These are phyloP conservation scores for Albophoma yamanashiensis DNA, from an alignment of 2,329 filamentous ascomycete genomes.

Conservation along the genomic window DNA sequence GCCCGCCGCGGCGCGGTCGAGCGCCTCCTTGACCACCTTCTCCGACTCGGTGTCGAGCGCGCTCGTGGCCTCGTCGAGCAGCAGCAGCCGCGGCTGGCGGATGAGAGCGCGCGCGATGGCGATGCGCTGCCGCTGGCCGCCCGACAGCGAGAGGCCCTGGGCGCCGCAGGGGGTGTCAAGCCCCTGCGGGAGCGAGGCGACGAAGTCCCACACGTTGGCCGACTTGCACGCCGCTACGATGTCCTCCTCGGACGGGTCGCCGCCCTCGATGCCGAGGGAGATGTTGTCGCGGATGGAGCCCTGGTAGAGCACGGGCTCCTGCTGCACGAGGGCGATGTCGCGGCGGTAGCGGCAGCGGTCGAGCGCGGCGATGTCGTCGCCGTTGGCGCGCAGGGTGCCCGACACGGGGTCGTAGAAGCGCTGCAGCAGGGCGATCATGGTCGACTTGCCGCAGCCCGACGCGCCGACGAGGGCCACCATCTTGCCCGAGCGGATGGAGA, in stretches of 20 bases:
- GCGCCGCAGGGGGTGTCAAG: constrained; percentile 55
- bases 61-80: constrained; percentile 63
- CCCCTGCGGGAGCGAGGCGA: constrained; percentile 44
- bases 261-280: constrained; percentile 30
- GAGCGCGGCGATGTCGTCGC: constrained; percentile 16
- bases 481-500: constrained; percentile 31
- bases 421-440: constrained; percentile 41
- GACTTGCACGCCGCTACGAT: constrained; percentile 40
- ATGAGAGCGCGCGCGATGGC: constrained; percentile 65
- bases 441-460: constrained; percentile 50
- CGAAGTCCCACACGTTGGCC: constrained; percentile 46
- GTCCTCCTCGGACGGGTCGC: constrained; percentile 20
- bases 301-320: constrained; percentile 31
- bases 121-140: constrained; percentile 62
- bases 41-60: constrained; percentile 56
- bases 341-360: constrained; percentile 20
- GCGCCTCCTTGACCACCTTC: constrained; percentile 50
- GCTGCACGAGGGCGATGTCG: constrained; percentile 28
- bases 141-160: constrained; percentile 57
- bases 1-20: constrained; percentile 34
- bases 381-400: constrained; percentile 18
- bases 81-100: constrained; percentile 52
- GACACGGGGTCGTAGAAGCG: constrained; percentile 29
- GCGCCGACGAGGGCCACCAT: constrained; percentile 46
- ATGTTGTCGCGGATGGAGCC: constrained; percentile 47